A percentile compares a stretch with the other conserved stretches of the same genome.
These are phyloP conservation scores for Hypoxylon perforatum DNA, from an alignment of 495 filamentous ascomycete species.

Conservation along the genomic window DNA sequence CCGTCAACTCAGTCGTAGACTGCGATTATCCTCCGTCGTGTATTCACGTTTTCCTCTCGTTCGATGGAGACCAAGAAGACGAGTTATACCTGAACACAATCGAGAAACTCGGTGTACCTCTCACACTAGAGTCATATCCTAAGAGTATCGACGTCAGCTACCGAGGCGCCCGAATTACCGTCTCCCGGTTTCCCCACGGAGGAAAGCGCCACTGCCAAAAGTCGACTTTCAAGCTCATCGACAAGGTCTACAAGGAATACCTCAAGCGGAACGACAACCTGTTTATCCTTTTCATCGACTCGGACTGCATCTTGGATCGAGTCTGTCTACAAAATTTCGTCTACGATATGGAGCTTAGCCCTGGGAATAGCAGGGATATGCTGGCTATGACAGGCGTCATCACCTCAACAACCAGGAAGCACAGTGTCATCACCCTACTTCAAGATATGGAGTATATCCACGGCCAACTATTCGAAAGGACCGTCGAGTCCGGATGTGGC, in stretches of 20 bases:
- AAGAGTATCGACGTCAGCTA: slow-evolving; percentile 92
- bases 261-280: slow-evolving; percentile 89
- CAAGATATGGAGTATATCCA: slow-evolving; percentile 99
- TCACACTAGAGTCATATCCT: slow-evolving; percentile 81
- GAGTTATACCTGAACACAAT: slow-evolving; percentile 91
- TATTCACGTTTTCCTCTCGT: slow-evolving; percentile 96
- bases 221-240: slow-evolving; percentile 91
- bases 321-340: slow-evolving; percentile 98
- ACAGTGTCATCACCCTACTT: slow-evolving; percentile 88
- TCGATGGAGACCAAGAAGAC: slow-evolving; percentile 89
- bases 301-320: slow-evolving; percentile 94
- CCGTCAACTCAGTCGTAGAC: slow-evolving; percentile 90
- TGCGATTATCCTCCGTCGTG: slow-evolving; percentile 95
- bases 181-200: slow-evolving; percentile 93
- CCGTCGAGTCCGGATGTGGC: slow-evolving; percentile 95
- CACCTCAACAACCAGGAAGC: slow-evolving; percentile 90
- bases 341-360: slow-evolving; percentile 98
- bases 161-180: slow-evolving; percentile 82
- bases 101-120: slow-evolving; percentile 84
- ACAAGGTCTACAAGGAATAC: slow-evolving; percentile 92
- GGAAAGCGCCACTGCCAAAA: slow-evolving; percentile 97
- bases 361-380: slow-evolving; percentile 92
- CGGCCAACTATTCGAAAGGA: slow-evolving; percentile 95
- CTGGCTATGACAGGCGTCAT: slow-evolving; percentile 98
- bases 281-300: slow-evolving; percentile 98